Percentiles rank a stretch among this genome's conserved stretches.
Evolutionary conservation across 2,329 filamentous ascomycete species (phyloP).

Genomic region (Coniochaeta sp.): DNA sequence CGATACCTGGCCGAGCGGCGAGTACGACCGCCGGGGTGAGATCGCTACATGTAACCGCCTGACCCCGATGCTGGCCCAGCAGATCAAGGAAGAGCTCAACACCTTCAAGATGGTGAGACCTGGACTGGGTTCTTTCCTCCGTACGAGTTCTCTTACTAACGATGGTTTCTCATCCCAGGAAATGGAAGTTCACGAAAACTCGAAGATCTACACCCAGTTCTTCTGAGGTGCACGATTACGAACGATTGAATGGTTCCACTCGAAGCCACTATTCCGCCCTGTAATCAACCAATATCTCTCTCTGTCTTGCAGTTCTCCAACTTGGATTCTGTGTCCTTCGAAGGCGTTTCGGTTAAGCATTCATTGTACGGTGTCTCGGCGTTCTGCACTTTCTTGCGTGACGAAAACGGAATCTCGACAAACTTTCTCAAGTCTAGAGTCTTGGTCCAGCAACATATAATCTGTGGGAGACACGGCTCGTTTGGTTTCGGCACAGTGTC

Average conservation of each 20-base stretch:
- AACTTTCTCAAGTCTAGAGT: conserved; percentile 12
- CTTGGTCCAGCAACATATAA: conserved; percentile 5
- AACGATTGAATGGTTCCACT: conserved; percentile 18
- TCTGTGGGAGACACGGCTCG: neutral
- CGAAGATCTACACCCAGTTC: conserved; percentile 99
- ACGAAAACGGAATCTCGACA: neutral
- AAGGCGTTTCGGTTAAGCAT: conserved; percentile 48
- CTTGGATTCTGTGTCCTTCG: conserved; percentile 7
- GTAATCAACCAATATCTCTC: conserved; percentile 11
- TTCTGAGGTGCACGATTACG: conserved; percentile 57
- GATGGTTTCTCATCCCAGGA: conserved; percentile 58
- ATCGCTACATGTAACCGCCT: conserved; percentile 96
- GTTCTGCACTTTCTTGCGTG: conserved; percentile 23
- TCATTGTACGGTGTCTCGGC: conserved; percentile 48
- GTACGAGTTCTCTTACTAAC: neutral
- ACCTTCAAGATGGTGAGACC: conserved; percentile 92
- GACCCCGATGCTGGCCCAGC: conserved; percentile 93
- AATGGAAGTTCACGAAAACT: conserved; percentile 99
- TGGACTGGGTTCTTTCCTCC: neutral
- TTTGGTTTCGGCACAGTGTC: neutral
- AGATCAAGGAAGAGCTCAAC: conserved; percentile 99
- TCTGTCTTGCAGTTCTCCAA: conserved; percentile 6
- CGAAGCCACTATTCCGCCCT: neutral
- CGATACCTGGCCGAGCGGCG: conserved; percentile 91
- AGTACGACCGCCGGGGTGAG: conserved; percentile 93